Base-by-base conservation (phyloP, 176 grass and related monocot genomes). In the Triticum monococcum region DNA sequence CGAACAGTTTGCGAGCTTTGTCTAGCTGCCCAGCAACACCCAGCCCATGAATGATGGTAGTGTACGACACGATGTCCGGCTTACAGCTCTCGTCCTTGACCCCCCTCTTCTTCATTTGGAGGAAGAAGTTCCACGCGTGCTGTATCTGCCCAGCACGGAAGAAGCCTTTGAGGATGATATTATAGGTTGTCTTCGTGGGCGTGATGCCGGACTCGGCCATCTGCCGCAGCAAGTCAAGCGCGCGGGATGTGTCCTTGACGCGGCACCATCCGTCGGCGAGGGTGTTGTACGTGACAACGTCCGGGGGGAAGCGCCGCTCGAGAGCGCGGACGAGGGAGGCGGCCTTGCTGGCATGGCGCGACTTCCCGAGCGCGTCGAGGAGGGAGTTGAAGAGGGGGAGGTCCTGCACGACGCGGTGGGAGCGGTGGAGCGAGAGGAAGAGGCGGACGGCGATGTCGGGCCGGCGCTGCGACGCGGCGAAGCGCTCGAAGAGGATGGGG, bases 191-290 rank as follows among this genome's bases (percentile, higher is more conserved):
- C 81, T 90, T 96, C 10, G 93, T 98, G n/a, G 97, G 97, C 14
- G 84, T 32, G 59, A 96, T 88, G 43, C 97, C 97, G 4, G 66
- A 81, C 62, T 96, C 90, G n/a, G 91, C 93, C 97, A 98, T 98
- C 82, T 89, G 85, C 16, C 62, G 80, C 76, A 96, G 90, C 26
- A 96, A 54, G 77, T 94, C 92, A n/a, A 98, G 86, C 45, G 97
- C 92, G 43, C 90, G 87, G 46, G 97, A 93, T 1, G 97, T 96
- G 67, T 89, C 85, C 85, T 98, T 98, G 81, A 87, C 57, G 69
- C 82, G 86, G 90, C 97, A 98, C 92, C 94, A 98, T 20, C 97
- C 97, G 17, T 96, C 92, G 8, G 94, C 94, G 50, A 98, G 89
- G 20, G 72, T 96, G 90, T 96, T 98, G 62, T 92, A 98, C 1